Evolutionary conservation across 2,329 filamentous ascomycete genomes (phyloP), one percentile per base, ranked within the genome.

Genomic region (Colletotrichum zoysiae): DNA sequence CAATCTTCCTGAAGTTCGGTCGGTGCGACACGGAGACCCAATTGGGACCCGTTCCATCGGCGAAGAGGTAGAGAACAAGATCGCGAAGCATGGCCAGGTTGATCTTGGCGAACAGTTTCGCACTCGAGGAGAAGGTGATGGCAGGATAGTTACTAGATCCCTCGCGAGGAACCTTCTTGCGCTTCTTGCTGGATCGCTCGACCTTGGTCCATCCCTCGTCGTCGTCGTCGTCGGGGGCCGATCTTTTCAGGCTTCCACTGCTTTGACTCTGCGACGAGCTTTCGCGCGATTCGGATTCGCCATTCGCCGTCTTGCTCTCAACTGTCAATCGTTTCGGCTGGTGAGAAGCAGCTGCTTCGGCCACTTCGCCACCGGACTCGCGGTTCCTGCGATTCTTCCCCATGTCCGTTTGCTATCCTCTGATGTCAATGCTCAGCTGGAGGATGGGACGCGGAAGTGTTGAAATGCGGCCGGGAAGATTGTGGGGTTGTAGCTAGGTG

Each of bases 1-100:
- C 95, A 40, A 97, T 92, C 82, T 96, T 97, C 74, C 89, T 85
- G 76, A 93, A 90, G 70, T 90, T 85, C 7, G 88, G 87, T 57
- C 91, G 86, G 76, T 92, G 87, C 71, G 84, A 84, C 60, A 92
- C 86, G 56, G 87, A 86, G 56, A 92, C 85, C 89, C 91, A 93
- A 76, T 91, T 88, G 18, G 91, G 91, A 2, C 88, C 86, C 1
- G 86, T 78, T 16, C 90, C 90, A 77, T 93, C 90, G 73, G 91
- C 89, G 70, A 92, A 88, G 70, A 93, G 86, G 79, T 92, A 93
- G 14, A 91, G 83, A 35, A 91, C 84, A 55, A 93, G 82, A 73
- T 88, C 88, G 76, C 91, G 90, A 64, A 93, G 79, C 73, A 90
- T 88, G 71, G 86, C 87, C 57, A 92, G 84, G 73, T 88, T 88